These are phyloP conservation scores for Colletotrichum noveboracense DNA, from an alignment of 2,329 filamentous ascomycete genomes.

Conservation along the genomic window DNA sequence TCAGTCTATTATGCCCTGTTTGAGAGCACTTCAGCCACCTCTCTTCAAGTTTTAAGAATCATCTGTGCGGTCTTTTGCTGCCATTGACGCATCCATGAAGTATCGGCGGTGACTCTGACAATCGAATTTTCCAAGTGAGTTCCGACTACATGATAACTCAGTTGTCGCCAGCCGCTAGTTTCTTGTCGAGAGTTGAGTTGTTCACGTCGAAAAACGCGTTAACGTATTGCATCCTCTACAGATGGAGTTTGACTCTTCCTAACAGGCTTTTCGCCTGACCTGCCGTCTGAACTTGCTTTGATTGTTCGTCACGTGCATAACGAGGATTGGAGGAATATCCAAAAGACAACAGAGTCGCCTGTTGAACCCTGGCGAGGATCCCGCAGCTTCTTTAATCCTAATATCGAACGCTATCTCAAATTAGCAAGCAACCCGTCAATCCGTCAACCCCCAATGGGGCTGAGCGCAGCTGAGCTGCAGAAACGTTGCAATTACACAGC, in stretches of 20 bases:
- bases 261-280: too few relatives aligned
- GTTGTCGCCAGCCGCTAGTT: too few relatives aligned
- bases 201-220: accelerated
- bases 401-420: neutral
- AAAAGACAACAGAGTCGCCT: neutral
- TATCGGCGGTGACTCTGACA: too few relatives aligned
- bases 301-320: neutral
- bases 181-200: accelerated
- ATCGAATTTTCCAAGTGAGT: too few relatives aligned
- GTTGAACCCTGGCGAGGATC: neutral
- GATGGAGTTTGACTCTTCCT: too few relatives aligned
- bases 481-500: neutral
- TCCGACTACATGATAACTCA: too few relatives aligned
- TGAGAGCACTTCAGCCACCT: too few relatives aligned
- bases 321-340: neutral
- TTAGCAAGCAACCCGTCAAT: neutral
- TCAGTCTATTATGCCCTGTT: too few relatives aligned
- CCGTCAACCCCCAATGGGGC: neutral
- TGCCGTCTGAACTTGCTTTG: accelerated
- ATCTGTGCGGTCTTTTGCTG: too few relatives aligned
- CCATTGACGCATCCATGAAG: too few relatives aligned
- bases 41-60: too few relatives aligned
- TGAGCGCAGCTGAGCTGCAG: neutral
- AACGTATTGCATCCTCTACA: too few relatives aligned
- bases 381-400: neutral